Evolutionary conservation across 2,329 filamentous ascomycete species (phyloP).

Genomic region (Zymoseptoria ardabiliae): DNA sequence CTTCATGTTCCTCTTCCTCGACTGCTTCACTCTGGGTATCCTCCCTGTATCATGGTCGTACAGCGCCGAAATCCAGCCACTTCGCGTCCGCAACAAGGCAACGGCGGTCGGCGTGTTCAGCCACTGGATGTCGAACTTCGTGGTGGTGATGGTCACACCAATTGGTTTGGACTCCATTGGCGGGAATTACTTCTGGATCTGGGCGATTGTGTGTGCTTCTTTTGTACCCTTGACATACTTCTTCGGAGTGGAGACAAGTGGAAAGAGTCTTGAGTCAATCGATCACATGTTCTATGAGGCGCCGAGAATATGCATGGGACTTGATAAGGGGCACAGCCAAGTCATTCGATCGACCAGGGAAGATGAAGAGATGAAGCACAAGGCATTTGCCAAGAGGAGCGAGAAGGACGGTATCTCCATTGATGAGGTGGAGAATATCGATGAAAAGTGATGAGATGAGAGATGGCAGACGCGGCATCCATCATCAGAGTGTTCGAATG

Average conservation of each 20-base stretch:
- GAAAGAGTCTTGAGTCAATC: constrained; percentile 22
- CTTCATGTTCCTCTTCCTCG: constrained; percentile 45
- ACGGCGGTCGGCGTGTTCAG: constrained; percentile 43
- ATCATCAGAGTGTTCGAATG: too few species aligned
- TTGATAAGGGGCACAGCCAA: constrained; percentile 23
- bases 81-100: constrained; percentile 43
- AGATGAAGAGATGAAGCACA: constrained; percentile 17
- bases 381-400: constrained; percentile 13
- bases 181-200: constrained; percentile 50
- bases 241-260: constrained; percentile 27
- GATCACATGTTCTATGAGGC: constrained; percentile 28
- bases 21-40: constrained; percentile 47
- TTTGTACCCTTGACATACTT: constrained; percentile 42
- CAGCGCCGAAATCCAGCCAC: constrained; percentile 43
- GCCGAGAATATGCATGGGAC: constrained; percentile 27
- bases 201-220: constrained; percentile 45
- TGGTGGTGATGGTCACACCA: constrained; percentile 29
- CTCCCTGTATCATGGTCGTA: constrained; percentile 36
- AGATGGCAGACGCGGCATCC: too few species aligned
- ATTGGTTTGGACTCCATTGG: constrained; percentile 24
- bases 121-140: constrained; percentile 44
- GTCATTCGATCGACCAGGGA: constrained; percentile 15
- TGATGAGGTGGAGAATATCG: constrained; percentile 1
- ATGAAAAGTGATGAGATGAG: background rate
- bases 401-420: constrained; percentile 6